Conservation (phyloP, 1,284 basidiomycete species). For the Amylostereum areolatum region DNA sequence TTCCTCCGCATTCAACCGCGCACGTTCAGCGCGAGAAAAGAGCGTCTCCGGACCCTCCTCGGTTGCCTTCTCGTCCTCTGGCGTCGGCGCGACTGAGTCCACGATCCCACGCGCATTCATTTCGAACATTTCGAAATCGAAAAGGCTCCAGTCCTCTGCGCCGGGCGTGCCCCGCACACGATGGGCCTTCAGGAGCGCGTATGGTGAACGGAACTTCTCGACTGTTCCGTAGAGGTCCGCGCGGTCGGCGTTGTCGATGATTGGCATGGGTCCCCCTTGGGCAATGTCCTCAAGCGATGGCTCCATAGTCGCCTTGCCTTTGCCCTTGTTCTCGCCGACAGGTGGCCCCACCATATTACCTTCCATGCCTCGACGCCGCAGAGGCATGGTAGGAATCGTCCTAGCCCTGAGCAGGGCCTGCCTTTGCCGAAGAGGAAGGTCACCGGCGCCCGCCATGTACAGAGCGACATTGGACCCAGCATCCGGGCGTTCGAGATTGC, state of each 20-base stretch:
- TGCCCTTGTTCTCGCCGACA: constrained; percentile 8
- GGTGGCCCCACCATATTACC: background rate
- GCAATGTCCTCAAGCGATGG: too few species aligned
- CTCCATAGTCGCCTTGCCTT: constrained; percentile 4
- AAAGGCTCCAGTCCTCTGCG: constrained; percentile 9
- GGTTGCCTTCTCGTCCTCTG: constrained; percentile 3
- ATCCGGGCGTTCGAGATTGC: too few species aligned
- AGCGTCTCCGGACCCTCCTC: constrained; percentile 9
- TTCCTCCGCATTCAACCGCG: background rate
- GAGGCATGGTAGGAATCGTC: too few species aligned
- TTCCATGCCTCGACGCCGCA: too few species aligned
- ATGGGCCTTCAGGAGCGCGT: constrained; percentile 6
- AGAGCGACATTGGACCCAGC: too few species aligned
- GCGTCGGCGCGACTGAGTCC: constrained; percentile 7
- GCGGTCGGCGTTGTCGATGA: too few species aligned
- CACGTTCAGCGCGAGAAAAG: constrained; percentile 7
- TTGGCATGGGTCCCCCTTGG: too few species aligned
- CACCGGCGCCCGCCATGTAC: too few species aligned
- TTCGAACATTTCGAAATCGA: constrained; percentile 13
- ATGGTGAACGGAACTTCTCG: too few species aligned
- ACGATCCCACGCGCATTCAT: constrained; percentile 10
- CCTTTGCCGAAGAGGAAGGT: too few species aligned
- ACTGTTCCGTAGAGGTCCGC: too few species aligned
- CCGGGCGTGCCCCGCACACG: constrained; percentile 5
- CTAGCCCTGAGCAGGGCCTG: too few species aligned